Base-by-base conservation (phyloP, 2,329 filamentous ascomycete genomes). In the Chaetomium strumarium region DNA sequence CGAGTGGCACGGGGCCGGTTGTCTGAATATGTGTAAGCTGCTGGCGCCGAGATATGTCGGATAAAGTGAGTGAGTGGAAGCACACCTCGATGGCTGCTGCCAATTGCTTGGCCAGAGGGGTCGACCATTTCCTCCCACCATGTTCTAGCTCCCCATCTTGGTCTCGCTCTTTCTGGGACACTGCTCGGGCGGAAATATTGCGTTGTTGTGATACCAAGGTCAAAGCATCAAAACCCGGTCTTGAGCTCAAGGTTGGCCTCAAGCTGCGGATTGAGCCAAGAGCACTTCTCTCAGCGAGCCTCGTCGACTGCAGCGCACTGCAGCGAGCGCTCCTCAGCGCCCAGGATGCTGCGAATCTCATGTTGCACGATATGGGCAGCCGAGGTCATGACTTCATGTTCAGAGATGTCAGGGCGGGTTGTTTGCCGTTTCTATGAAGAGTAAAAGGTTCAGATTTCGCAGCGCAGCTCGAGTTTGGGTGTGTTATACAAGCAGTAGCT, bases 1-100 rank as follows among this genome's bases (percentile, higher is more conserved):
- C 91, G 55, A 99, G 80, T 1, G 93, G 89, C 29, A 97, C 84
- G 4, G 93, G 92, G 0, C 93, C 93, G 11, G 93, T 97, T 38
- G 86, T 36, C n/a, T 42, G 30, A 14, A 31, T 12, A 20, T 16
- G 8, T 19, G 33, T 55, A 5, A 57, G 55, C n/a, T 38, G 13
- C 2, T 16, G 30, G 1, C 9, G 16, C 6, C 3, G 12, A 8
- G 14, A 31, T 9, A 17, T 12, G 41, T 34, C 10, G n/a, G 41
- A 43, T 24, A 42, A 30, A 37, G n/a, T n/a, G 20, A 17, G 12
- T n/a, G 5, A 38, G 11, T 24, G 24, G 30, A 13, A 30, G 57
- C 68, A 50, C 77, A 95, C 91, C 60, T 85, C 85, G 58, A 97
- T 96, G 42, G 90, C 91, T 67, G 91, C 84, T 51, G 85, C 86